These are phyloP conservation scores for Pichia pseudocactophila DNA, from an alignment of 805 yeast species.

Conservation along the genomic window DNA sequence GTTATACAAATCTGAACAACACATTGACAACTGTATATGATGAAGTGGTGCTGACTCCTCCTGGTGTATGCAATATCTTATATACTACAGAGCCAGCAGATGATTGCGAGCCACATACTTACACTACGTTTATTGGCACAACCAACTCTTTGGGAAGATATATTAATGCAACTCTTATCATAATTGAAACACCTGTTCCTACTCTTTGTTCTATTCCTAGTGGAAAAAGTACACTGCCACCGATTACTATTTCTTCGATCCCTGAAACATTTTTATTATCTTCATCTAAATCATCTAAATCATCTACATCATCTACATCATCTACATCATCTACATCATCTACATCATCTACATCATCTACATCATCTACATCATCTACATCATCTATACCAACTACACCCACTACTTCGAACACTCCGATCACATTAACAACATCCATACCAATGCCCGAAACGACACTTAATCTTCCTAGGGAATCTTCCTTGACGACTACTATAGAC, in stretches of 20 bases:
- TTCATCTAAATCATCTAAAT: too few species aligned
- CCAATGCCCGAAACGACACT: too few species aligned
- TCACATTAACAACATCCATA: too few species aligned
- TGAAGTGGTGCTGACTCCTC: neutral
- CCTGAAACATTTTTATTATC: too few species aligned
- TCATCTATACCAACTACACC: too few species aligned
- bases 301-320: neutral
- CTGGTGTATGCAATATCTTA: neutral
- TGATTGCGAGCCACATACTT: neutral
- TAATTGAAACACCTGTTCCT: slow-evolving; percentile 2
- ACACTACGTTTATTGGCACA: slow-evolving; percentile 1
- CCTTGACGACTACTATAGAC: too few species aligned
- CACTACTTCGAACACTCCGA: too few species aligned
- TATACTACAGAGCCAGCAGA: neutral
- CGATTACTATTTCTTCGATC: too few species aligned
- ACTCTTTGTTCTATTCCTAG: neutral
- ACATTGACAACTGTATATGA: neutral
- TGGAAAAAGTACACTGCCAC: too few species aligned
- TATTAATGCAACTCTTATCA: neutral
- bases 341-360: neutral
- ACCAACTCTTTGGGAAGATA: neutral
- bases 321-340: neutral
- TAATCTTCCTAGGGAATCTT: too few species aligned
- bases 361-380: neutral
- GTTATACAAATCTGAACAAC: neutral